These are phyloP conservation scores for Phytophthora pinifolia DNA, from an alignment of 352 stramenopile genomes.

Conservation along the genomic window DNA sequence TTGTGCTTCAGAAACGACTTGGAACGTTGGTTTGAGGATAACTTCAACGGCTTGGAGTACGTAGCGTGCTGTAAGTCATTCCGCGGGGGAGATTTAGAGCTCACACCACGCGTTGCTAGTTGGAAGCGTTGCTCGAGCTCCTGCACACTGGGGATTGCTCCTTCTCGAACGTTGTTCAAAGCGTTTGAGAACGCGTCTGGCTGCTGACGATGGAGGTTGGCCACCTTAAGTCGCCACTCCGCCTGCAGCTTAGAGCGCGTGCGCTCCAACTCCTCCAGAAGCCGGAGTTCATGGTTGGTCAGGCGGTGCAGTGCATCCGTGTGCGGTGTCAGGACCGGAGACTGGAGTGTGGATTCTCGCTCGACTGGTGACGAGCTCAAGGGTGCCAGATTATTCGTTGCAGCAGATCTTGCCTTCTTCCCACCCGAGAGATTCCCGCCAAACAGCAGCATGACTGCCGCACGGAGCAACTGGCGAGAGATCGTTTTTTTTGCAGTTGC, in stretches of 20 bases:
- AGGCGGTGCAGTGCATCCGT: conserved; percentile 68
- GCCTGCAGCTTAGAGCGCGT: conserved; percentile 65
- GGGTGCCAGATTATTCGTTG: conserved; percentile 5
- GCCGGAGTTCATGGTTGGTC: conserved; percentile 74
- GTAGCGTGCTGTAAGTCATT: conserved; percentile 40
- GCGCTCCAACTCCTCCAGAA: conserved; percentile 78
- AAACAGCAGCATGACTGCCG: conserved; percentile 59
- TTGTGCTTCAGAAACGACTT: conserved; percentile 53
- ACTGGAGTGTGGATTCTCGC: not conserved
- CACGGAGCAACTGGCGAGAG: not conserved
- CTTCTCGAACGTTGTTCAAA: conserved; percentile 22
- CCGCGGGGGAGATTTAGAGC: conserved; percentile 7
- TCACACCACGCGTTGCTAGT: conserved; percentile 29
- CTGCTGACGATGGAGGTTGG: conserved; percentile 47
- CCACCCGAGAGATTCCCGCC: conserved; percentile 54
- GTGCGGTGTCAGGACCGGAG: conserved; percentile 40
- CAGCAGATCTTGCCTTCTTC: conserved; percentile 19
- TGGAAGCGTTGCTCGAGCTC: conserved; percentile 45
- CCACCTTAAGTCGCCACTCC: conserved; percentile 70
- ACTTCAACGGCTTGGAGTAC: conserved; percentile 45
- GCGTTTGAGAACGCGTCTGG: conserved; percentile 25
- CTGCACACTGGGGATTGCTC: conserved; percentile 27
- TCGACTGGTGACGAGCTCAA: not conserved
- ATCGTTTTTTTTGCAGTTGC: too few relatives aligned
- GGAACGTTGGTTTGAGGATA: conserved; percentile 43